Conservation (phyloP, 441 rosid genomes). For the Sinapis alba region DNA sequence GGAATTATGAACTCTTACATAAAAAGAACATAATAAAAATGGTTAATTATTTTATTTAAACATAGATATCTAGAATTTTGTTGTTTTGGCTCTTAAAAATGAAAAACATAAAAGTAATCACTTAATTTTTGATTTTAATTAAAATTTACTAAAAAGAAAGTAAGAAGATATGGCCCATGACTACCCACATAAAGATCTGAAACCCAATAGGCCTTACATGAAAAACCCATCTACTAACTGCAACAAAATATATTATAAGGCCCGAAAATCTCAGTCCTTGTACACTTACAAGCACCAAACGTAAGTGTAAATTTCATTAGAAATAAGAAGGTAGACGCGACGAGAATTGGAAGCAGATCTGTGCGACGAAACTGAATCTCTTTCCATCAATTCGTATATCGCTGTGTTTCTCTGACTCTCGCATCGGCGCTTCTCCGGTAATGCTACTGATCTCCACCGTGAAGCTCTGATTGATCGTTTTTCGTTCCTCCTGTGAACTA, state of each 20-base stretch:
- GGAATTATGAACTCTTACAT: no score
- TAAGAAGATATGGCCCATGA: not conserved
- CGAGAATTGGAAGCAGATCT: constrained; percentile 28
- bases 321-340: constrained; percentile 16
- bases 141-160: not conserved
- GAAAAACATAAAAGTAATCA: not conserved
- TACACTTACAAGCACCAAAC: not conserved
- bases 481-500: constrained; percentile 20
- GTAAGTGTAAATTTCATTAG: not conserved
- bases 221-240: not conserved
- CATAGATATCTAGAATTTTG: no score
- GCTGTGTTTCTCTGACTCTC: not conserved
- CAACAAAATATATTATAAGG: not conserved
- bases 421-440: constrained; percentile 17
- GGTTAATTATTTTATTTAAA: no score
- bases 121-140: not conserved
- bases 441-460: constrained; percentile 27
- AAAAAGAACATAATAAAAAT: no score
- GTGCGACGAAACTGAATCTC: constrained; percentile 32
- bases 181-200: not conserved
- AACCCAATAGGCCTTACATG: not conserved
- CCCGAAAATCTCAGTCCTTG: not conserved
- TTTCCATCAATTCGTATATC: constrained; percentile 1
- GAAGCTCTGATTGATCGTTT: constrained; percentile 21
- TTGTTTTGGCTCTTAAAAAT: no score